These are phyloP conservation scores for Gossypium lobatum DNA, from an alignment of 441 rosid genomes.

Conservation along the genomic window DNA sequence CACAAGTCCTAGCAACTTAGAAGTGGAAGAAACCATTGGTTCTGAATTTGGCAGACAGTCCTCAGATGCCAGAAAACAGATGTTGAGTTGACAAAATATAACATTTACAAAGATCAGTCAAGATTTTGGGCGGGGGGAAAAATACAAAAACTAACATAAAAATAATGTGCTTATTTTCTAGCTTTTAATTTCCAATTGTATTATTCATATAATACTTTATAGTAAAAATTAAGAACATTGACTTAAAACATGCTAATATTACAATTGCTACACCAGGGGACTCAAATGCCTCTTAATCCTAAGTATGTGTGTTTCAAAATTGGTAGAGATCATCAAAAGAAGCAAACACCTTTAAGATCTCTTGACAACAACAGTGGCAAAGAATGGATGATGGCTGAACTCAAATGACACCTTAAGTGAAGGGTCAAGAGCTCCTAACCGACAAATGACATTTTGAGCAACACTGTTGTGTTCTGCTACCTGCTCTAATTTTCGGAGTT, in stretches of 20 bases:
- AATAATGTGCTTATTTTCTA: slow-evolving; percentile 2
- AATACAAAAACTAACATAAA: not conserved
- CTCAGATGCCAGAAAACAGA: not conserved
- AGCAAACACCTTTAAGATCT: slow-evolving; percentile 51
- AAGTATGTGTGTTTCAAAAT: slow-evolving; percentile 29
- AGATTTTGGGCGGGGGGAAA: not conserved
- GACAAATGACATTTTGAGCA: slow-evolving; percentile 60
- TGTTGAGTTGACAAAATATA: not conserved
- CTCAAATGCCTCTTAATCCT: slow-evolving; percentile 19
- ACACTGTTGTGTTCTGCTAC: slow-evolving; percentile 87
- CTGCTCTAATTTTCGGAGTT: slow-evolving; percentile 67
- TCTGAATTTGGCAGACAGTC: not conserved
- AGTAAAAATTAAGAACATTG: slow-evolving; percentile 9
- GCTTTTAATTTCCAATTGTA: slow-evolving; percentile 14
- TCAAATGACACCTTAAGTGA: slow-evolving; percentile 83
- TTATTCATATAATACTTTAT: not conserved
- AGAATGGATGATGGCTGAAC: slow-evolving; percentile 83
- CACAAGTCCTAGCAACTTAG: not conserved
- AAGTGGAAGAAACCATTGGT: not conserved
- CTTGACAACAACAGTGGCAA: slow-evolving; percentile 83
- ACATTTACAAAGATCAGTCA: not conserved
- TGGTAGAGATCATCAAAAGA: slow-evolving; percentile 17
- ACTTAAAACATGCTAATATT: slow-evolving; percentile 20
- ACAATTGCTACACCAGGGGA: slow-evolving; percentile 31
- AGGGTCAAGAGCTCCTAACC: slow-evolving; percentile 48